A percentile compares a stretch with the other conserved stretches of the same genome.
Conservation (phyloP, 352 stramenopile genomes). For the Phytophthora constricta region DNA sequence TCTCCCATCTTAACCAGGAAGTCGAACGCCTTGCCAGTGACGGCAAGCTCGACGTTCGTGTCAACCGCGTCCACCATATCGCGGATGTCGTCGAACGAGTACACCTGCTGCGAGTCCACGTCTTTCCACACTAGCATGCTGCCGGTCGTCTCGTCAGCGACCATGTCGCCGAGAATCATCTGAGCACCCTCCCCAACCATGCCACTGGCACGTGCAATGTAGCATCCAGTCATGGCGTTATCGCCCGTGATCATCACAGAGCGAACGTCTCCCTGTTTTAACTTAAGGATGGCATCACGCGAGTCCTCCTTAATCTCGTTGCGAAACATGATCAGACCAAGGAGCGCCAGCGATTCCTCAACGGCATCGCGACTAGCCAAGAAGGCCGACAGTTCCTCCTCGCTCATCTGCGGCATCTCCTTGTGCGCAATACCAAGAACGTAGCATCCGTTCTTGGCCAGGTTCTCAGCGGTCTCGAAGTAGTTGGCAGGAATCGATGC, state of each 20-base stretch:
- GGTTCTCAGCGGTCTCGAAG: constrained; percentile 54
- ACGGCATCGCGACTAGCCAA: constrained; percentile 73
- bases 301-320: constrained; percentile 91
- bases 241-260: constrained; percentile 91
- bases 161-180: constrained; percentile 73
- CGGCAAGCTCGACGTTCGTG: constrained; percentile 57
- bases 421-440: constrained; percentile 85
- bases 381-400: constrained; percentile 46
- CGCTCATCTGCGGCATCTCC: constrained; percentile 48
- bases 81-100: constrained; percentile 55
- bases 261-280: constrained; percentile 82
- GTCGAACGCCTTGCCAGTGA: constrained; percentile 81
- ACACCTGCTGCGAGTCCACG: constrained; percentile 60
- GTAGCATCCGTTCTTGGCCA: constrained; percentile 88
- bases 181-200: constrained; percentile 56
- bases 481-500: constrained; percentile 78
- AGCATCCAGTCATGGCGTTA: constrained; percentile 82
- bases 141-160: constrained; percentile 41
- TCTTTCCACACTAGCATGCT: constrained; percentile 67
- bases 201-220: constrained; percentile 72
- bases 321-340: constrained; percentile 90
- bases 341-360: constrained; percentile 73
- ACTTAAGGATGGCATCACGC: constrained; percentile 69
- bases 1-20: constrained; percentile 67
- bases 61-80: constrained; percentile 46